Evolutionary conservation across 2,329 filamentous ascomycete genomes (phyloP), one percentile per base, ranked within the genome.

Genomic region (Aspergillus viridinutans): DNA sequence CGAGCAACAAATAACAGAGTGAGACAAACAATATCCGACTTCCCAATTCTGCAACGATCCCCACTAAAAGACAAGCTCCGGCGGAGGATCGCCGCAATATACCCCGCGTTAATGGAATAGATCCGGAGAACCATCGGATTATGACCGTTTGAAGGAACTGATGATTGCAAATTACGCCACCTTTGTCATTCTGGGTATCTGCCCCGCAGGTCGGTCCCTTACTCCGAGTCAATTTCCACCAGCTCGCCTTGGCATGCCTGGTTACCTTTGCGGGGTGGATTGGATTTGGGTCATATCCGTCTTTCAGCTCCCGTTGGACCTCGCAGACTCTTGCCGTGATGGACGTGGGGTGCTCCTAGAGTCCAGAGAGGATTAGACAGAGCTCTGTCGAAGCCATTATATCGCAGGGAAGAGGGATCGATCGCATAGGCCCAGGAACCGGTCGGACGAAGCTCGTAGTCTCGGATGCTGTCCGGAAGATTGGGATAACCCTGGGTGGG

Each of bases 261-360:
- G 21, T 69, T 63, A 10, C 65, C 65, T 28, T 66, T 61, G 32
- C 71, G 56, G 4, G 75, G 73, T 7, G 71, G 71, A 7, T 68
- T 7, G 71, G 71, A 7, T 68, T 67, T 10, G 71, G 68, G 3
- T 72, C 72, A 52, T 68, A 70, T 48, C 76, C 74, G 2, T 61
- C 61, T 5, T 62, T 64, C 57, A 73, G 38, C 0, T 65, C 59
- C 75, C 76, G 77, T 12, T 71, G 64, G 50, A 80, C 76, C 59
- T 74, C 61, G 61, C 75, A 76, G 0, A 69, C 76, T 51, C 70
- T 64, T 0, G 70, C 74, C 1, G 66, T 73, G 52, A 79, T 70
- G 29, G 65, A 68, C 40, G 70, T 72, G 0, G 75, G 75, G 75
- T 25, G 74, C 67, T 10, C 57, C 69, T 58, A 69, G 69, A 38